phyloP scores from a whole-genome alignment of 805 yeast species.

The Tetrapisispora pingtungensis region DNA sequence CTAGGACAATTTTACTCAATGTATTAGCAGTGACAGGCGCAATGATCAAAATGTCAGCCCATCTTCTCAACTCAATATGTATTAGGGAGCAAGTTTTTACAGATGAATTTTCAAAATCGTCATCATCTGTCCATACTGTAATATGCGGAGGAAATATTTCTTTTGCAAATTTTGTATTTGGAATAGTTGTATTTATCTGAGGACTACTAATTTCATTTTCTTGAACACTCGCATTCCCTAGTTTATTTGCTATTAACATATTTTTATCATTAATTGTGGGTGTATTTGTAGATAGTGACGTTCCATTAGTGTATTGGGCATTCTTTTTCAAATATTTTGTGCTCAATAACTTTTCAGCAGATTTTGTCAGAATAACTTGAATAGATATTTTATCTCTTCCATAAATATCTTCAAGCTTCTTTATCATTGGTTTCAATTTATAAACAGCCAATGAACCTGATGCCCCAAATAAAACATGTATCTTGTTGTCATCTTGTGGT shows the following conservation, averaged over 20 bases:
- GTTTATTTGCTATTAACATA: not conserved
- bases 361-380: constrained; percentile 74
- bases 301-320: not conserved
- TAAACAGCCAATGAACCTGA: constrained; percentile 84
- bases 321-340: constrained; percentile 12
- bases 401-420: constrained; percentile 70
- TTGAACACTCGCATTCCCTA: not conserved
- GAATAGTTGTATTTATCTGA: not conserved
- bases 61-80: constrained; percentile 86
- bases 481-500: constrained; percentile 76
- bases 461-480: constrained; percentile 77
- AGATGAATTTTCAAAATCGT: constrained; percentile 86
- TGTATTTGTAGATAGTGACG: not conserved
- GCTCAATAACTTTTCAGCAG: constrained; percentile 65
- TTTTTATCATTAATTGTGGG: not conserved
- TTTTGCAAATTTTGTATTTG: not conserved
- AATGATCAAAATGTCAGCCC: constrained; percentile 89
- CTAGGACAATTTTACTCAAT: constrained; percentile 76
- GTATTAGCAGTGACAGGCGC: constrained; percentile 96
- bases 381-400: constrained; percentile 70
- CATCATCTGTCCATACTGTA: constrained; percentile 84
- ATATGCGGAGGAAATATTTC: constrained; percentile 46
- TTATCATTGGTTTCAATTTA: constrained; percentile 68
- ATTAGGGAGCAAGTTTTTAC: constrained; percentile 77
- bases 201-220: not conserved